Conservation (phyloP, 1,139 yeast genomes). For the Keqinozyma sinolaborantium region DNA sequence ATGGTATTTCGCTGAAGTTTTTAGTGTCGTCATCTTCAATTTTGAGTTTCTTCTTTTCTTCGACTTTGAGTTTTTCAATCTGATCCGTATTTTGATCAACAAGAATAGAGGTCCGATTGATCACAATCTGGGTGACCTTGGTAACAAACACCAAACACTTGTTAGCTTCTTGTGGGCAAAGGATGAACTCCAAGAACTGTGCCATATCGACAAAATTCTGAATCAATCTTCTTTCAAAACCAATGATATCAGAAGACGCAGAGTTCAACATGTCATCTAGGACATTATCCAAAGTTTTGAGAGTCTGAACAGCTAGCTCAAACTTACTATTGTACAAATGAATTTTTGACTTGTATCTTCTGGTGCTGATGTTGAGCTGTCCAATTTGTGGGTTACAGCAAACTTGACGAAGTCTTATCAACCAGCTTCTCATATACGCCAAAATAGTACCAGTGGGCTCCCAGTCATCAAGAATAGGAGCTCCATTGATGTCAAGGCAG, state of each 20-base stretch:
- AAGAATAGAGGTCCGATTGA: slow-evolving; percentile 32
- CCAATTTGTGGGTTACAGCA: slow-evolving; percentile 85
- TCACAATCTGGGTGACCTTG: slow-evolving; percentile 34
- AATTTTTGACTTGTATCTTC: slow-evolving; percentile 23
- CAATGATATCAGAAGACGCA: slow-evolving; percentile 46
- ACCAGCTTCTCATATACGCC: slow-evolving; percentile 59
- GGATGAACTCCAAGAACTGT: slow-evolving; percentile 54
- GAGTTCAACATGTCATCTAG: slow-evolving; percentile 57
- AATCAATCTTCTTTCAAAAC: slow-evolving; percentile 46
- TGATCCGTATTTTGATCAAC: slow-evolving; percentile 14
- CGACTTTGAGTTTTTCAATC: slow-evolving; percentile 1
- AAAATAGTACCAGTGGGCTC: slow-evolving; percentile 42
- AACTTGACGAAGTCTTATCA: slow-evolving; percentile 64
- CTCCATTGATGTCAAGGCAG: slow-evolving; percentile 56
- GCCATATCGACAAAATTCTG: slow-evolving; percentile 52
- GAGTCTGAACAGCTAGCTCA: slow-evolving; percentile 24
- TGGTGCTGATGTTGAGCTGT: slow-evolving; percentile 23
- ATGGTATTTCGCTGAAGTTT: slow-evolving; percentile 12
- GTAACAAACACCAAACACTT: slow-evolving; percentile 14
- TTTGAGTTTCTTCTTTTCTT: slow-evolving; percentile 6
- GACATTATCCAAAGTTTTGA: slow-evolving; percentile 67
- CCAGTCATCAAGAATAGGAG: slow-evolving; percentile 50
- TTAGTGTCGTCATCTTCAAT: slow-evolving; percentile 12
- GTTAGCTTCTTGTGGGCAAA: slow-evolving; percentile 46
- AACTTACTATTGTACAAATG: slow-evolving; percentile 9